phyloP scores from a whole-genome alignment of 176 grass and related monocot species.

The Lolium rigidum region DNA sequence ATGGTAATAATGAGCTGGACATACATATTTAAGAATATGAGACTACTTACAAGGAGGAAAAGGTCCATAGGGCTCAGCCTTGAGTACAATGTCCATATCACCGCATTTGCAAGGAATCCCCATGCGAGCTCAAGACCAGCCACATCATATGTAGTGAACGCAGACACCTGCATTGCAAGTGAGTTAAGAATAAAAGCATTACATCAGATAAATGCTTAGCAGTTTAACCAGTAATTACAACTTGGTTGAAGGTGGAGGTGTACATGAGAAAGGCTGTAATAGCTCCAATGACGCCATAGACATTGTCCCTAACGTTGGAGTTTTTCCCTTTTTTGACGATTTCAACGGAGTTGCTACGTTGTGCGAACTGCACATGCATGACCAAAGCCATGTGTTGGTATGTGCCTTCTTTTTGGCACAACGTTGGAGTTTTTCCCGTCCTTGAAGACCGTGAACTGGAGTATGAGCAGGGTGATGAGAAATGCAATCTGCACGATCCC shows the following conservation, averaged over 20 bases:
- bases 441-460: too few relatives aligned
- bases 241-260: neutral
- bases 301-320: neutral
- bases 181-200: neutral
- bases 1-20: too few relatives aligned
- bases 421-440: too few relatives aligned
- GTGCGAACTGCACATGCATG: too few relatives aligned
- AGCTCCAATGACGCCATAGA: neutral
- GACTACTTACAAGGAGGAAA: neutral
- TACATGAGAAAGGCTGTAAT: neutral
- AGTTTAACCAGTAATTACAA: neutral
- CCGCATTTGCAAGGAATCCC: neutral
- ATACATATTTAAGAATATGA: too few relatives aligned
- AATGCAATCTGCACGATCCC: too few relatives aligned
- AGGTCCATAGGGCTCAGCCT: neutral
- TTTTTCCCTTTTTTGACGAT: neutral
- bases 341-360: too few relatives aligned
- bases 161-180: neutral
- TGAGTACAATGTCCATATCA: neutral
- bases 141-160: neutral
- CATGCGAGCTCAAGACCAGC: neutral
- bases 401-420: too few relatives aligned
- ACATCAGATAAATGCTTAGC: too few relatives aligned
- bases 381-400: too few relatives aligned
- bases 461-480: too few relatives aligned